Evolutionary conservation across 164 flowering plant genomes (phyloP).

Genomic region (Pachysandra terminalis): DNA sequence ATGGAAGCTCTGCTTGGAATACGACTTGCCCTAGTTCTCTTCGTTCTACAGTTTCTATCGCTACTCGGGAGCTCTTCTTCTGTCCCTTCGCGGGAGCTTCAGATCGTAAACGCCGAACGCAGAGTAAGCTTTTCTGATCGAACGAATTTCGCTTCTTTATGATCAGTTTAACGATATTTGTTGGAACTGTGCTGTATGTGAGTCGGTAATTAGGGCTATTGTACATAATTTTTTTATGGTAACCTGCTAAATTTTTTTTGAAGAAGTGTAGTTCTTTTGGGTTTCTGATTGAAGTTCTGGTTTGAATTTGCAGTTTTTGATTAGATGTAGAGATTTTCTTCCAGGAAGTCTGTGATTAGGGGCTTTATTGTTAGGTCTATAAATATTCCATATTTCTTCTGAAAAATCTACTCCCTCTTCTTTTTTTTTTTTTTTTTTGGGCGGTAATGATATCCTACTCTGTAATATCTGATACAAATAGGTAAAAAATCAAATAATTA

Average conservation of each 20-base stretch:
- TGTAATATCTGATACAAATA: no score
- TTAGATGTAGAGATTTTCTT: neutral
- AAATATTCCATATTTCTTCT: neutral
- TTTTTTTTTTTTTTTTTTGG: no score
- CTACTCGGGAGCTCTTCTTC: conserved; percentile 21
- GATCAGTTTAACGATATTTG: neutral
- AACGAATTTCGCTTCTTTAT: neutral
- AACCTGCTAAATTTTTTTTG: conserved; percentile 1
- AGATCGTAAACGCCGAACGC: conserved; percentile 72
- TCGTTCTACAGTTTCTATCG: conserved; percentile 20
- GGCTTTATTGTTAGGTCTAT: neutral
- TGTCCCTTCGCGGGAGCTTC: conserved; percentile 32
- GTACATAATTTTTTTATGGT: neutral
- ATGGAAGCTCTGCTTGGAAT: conserved; percentile 34
- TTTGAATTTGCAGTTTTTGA: neutral
- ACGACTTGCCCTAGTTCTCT: conserved; percentile 29
- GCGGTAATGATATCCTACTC: neutral
- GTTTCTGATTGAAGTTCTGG: neutral
- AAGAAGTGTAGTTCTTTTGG: neutral
- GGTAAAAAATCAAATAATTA: neutral
- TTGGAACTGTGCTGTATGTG: neutral
- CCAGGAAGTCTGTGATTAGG: neutral
- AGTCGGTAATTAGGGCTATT: neutral
- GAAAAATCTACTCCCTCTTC: neutral
- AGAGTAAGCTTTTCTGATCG: conserved; percentile 44